Evolutionary conservation across 1,284 basidiomycete species (phyloP).

Genomic region (Meira nashicola): DNA sequence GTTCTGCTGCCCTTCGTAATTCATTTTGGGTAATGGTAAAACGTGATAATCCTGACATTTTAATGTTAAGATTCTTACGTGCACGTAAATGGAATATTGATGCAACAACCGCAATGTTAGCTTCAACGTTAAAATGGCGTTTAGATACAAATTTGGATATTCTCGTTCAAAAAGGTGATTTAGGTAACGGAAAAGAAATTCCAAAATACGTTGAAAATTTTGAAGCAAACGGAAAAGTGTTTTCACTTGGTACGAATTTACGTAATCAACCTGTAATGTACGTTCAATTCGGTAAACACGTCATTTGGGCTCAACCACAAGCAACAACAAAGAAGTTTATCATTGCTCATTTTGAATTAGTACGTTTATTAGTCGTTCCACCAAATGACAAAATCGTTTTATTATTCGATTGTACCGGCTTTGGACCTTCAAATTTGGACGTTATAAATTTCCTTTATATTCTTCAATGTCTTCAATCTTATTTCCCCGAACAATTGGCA

Average conservation of each 20-base stretch:
- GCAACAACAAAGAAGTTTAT: constrained; percentile 52
- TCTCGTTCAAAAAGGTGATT: constrained; percentile 21
- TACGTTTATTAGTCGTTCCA: constrained; percentile 49
- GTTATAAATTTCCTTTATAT: constrained; percentile 43
- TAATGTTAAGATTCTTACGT: constrained; percentile 52
- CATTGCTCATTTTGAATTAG: constrained; percentile 48
- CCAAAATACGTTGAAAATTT: constrained; percentile 48
- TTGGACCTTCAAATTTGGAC: constrained; percentile 34
- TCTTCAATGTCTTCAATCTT: constrained; percentile 49
- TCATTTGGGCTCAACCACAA: constrained; percentile 44
- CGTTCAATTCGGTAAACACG: constrained; percentile 44
- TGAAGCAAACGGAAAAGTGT: constrained; percentile 52
- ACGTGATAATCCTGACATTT: constrained; percentile 42
- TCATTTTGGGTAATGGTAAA: constrained; percentile 52
- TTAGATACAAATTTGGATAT: constrained; percentile 22
- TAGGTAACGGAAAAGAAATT: constrained; percentile 15
- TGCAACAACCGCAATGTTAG: not conserved
- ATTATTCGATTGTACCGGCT: constrained; percentile 12
- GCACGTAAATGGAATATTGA: constrained; percentile 27
- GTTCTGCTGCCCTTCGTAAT: constrained; percentile 46
- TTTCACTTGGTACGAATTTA: constrained; percentile 48
- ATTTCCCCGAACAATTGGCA: constrained; percentile 47
- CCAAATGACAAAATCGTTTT: constrained; percentile 52
- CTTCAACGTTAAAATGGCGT: constrained; percentile 26
- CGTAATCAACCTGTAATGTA: constrained; percentile 50